Evolutionary conservation across 768 basidiomycete genomes (phyloP), one percentile per base, ranked within the genome.

Genomic region (Epithele typhae): DNA sequence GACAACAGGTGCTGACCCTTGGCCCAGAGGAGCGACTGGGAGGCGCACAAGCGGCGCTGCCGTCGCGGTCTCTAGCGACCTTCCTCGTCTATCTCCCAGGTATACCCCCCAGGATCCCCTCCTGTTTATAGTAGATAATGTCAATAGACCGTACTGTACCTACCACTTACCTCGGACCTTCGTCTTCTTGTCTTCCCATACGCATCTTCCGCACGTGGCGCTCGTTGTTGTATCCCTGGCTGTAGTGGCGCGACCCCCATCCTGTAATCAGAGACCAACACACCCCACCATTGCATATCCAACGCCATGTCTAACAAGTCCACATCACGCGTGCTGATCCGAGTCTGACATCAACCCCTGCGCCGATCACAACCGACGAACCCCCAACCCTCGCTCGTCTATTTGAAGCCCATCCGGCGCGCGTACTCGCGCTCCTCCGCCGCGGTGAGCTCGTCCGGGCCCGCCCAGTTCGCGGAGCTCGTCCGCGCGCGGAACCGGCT

Each of bases 391-490:
- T 14, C 27, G 27, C 7, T 14, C 39, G 25, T 25, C 63, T 63
- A 58, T 56, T 70, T 76, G 66, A 80, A 97, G 6, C 94, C 93
- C 95, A 98, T 98, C 47, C 88, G 75, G 58, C 77, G 76, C 4
- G 85, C 92, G 63, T 97, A 98, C 53, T 92, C 88, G 48, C 74
- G 69, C 67, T 94, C 84, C 66, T 97, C 95, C 53, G 86, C 82
- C 19, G 72, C 64, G 14, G 91, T 94, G 57, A 98, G 68, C 21
- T 82, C 75, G 68, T 97, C 95, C n/a, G 84, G 68, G n/a, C 91
- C 92, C 5, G 82, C 77, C 95, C 95, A 98, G 63, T 96, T 96
- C 25, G 95, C 95, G 10, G 91, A 94, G 59, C 92, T 94, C 8
- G 91, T 90, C 38, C 95, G 76, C 6, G 89, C 85, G 48, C 94